Percentiles rank a stretch among this genome's conserved stretches.
Conservation (phyloP, 73 alveolate genomes). For the Paramecium bursaria region DNA sequence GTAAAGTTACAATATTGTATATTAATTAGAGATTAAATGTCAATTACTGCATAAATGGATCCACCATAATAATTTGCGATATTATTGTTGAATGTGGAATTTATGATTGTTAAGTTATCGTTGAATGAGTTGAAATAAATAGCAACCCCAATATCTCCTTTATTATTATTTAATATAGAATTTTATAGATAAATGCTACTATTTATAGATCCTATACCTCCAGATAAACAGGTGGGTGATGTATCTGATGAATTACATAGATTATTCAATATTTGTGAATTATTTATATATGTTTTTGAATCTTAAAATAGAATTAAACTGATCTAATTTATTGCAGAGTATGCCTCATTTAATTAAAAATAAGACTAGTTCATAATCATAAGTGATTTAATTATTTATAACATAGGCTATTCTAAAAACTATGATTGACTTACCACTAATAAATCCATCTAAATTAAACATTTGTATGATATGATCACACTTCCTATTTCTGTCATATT, state of each 20-base stretch:
- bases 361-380: not conserved
- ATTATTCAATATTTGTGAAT: too few relatives aligned
- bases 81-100: not conserved
- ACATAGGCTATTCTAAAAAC: not conserved
- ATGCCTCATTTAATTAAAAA: too few relatives aligned
- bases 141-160: slow-evolving; percentile 38
- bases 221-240: not conserved
- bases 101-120: not conserved
- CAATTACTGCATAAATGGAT: not conserved
- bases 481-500: slow-evolving; percentile 2
- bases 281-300: too few relatives aligned
- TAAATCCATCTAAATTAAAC: not conserved
- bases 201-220: not conserved
- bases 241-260: too few relatives aligned
- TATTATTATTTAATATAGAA: not conserved
- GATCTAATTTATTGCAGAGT: too few relatives aligned
- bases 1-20: not conserved
- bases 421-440: not conserved
- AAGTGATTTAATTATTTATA: not conserved
- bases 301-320: too few relatives aligned
- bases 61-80: slow-evolving; percentile 29
- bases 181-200: not conserved
- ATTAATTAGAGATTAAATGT: not conserved
- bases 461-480: not conserved
- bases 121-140: not conserved